Percentiles rank a stretch among this genome's conserved stretches.
Conservation (phyloP, 495 filamentous ascomycete species). For the Aspergillus ostianus region DNA sequence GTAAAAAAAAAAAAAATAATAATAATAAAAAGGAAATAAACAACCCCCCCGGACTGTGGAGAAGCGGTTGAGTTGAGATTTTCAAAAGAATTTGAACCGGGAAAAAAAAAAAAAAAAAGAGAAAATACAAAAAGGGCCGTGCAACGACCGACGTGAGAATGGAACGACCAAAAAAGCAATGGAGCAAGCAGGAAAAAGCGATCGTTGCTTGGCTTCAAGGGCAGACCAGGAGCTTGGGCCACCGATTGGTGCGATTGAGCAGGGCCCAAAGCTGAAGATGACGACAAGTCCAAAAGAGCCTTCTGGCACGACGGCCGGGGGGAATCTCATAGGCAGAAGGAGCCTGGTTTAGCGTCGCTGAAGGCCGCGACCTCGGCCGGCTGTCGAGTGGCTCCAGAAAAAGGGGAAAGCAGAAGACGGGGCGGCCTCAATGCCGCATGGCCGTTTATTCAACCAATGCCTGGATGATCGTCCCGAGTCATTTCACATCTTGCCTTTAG, state of each 20-base stretch:
- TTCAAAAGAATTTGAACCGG: neutral
- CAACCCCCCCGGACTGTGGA: conserved; percentile 28
- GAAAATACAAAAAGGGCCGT: conserved; percentile 2
- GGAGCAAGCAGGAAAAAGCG: neutral
- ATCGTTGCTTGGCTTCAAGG: neutral
- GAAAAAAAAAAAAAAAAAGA: conserved; percentile 6
- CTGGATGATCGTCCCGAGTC: conserved; percentile 30
- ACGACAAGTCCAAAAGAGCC: conserved; percentile 17
- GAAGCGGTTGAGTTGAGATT: conserved; percentile 11
- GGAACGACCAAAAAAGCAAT: conserved; percentile 17
- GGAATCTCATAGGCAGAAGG: neutral
- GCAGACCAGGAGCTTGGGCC: conserved; percentile 36
- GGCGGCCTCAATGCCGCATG: conserved; percentile 27
- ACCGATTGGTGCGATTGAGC: conserved; percentile 23
- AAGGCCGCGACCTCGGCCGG: conserved; percentile 28
- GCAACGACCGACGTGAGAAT: conserved; percentile 6
- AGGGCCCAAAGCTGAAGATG: conserved; percentile 20
- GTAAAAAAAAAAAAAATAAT: conserved; percentile 12
- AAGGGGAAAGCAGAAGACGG: conserved; percentile 26
- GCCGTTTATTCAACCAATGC: conserved; percentile 23
- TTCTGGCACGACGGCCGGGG: neutral
- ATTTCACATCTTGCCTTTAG: conserved; percentile 20
- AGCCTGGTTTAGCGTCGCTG: neutral
- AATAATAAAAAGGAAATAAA: no score
- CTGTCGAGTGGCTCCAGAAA: conserved; percentile 27